Evolutionary conservation across 2,329 filamentous ascomycete species (phyloP), one percentile per base, ranked within the genome.

Genomic region (Alternaria rosae): DNA sequence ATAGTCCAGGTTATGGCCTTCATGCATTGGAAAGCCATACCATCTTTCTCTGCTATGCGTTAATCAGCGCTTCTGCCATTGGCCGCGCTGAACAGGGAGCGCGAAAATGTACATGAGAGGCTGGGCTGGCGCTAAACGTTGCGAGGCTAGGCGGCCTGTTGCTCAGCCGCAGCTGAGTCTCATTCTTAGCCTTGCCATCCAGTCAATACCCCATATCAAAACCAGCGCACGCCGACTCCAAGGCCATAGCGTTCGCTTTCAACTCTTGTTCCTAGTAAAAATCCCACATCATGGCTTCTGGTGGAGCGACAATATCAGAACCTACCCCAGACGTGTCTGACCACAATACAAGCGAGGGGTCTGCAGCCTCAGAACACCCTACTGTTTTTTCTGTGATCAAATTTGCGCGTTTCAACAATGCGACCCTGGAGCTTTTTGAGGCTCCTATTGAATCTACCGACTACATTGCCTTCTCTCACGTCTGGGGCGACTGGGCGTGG

Each of bases 11-110:
- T 38, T 17, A 5, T 2, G 35, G 15, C 4, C 35, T 38, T 2
- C 9, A 38, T 38, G 35, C 35, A 2, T 38, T 6, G 4, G 35
- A 11, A 17, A 38, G 9, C 8, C 35, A 38, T 17, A 38, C 35
- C 8, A 38, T 38, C 35, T 5, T 38, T 38, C 8, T 38, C 3
- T 38, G 35, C 8, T 38, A 38, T n/a, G 35, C 1, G n/a, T 6
- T 3, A 2, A 0, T 5, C 35, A 38, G 4, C n/a, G 8, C 35
- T 17, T 38, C 4, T 38, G 5, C 0, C 35, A 38, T 38, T 38
- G 35, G 35, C 2, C 0, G n/a, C 35, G 35, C 5, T 11, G 35
- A 1, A 3, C n/a, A 38, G 35, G 2, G 15, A 0, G 0, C 3
- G 35, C n/a, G n/a, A 38, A n/a, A 3, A 17, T 38, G 1, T 3